A percentile compares a stretch with the other conserved stretches of the same genome.
Evolutionary conservation across 75 land plant genomes (phyloP).

Genomic region (Picea sitchensis): DNA sequence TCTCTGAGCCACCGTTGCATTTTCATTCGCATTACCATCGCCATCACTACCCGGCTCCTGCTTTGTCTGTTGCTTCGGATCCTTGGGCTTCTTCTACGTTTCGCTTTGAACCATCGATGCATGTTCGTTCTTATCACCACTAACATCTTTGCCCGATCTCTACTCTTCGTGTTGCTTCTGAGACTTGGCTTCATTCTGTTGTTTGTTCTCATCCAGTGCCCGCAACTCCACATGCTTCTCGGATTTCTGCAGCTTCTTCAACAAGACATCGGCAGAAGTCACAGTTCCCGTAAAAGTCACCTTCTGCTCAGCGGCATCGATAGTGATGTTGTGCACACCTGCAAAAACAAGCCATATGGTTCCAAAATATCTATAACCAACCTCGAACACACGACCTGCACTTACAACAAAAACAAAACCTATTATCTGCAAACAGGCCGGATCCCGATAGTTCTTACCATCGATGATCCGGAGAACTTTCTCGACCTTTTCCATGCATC

Average conservation of each 20-base stretch:
- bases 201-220: background rate
- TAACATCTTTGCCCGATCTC: too few species aligned
- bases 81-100: too few species aligned
- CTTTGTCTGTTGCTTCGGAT: too few species aligned
- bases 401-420: background rate
- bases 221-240: constrained; percentile 29
- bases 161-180: too few species aligned
- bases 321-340: constrained; percentile 23
- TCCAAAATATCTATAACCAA: background rate
- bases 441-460: constrained; percentile 19
- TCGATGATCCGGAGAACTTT: constrained; percentile 56
- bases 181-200: too few species aligned
- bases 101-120: too few species aligned
- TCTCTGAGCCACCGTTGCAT: too few species aligned
- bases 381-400: background rate
- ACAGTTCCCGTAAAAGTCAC: constrained; percentile 25
- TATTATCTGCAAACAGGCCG: background rate
- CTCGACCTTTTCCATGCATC: constrained; percentile 69
- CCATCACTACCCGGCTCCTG: too few species aligned
- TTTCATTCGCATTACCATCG: too few species aligned
- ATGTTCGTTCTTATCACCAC: too few species aligned
- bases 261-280: constrained; percentile 12
- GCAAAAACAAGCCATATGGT: background rate
- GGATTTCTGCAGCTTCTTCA: constrained; percentile 26
- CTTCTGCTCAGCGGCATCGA: constrained; percentile 29